Evolutionary conservation across 495 filamentous ascomycete genomes (phyloP), one percentile per base, ranked within the genome.

Genomic region (Parachaetomium inaequale): DNA sequence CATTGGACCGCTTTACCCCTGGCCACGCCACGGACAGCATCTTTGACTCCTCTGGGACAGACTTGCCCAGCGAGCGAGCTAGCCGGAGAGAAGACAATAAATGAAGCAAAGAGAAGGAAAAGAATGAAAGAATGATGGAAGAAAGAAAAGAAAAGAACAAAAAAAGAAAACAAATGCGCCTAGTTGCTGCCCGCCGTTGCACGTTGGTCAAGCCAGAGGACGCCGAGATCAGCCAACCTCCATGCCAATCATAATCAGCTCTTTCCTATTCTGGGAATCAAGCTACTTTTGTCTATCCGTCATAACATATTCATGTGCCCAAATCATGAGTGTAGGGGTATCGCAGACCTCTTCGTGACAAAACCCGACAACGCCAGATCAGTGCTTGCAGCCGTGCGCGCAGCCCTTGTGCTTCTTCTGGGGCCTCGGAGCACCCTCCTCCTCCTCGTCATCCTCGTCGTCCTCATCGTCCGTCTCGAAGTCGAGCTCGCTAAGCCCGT

Each of bases 391-490:
- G 25, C 62, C 56, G 56, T 61, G 57, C 21, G 58, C 58, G 46
- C 66, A 77, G 28, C 63, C 72, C 70, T 78, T 79, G 10, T 73
- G 68, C 77, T 79, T 80, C 65, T 80, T 81, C 62, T 72, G 71
- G 4, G 78, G 71, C 46, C 67, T 66, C 23, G 72, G 76, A 14
- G 73, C 64, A 51, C 74, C 71, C 34, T 71, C 69, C 29, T 76
- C 79, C 3, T 81, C 75, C 2, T 77, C 76, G 36, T 72, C 70
- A 0, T 72, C 54, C 14, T 56, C 54, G 15, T 56, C 75, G 29
- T 69, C 72, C 19, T 77, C 78, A 7, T 83, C 81, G 36, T 72
- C 74, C 14, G 79, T 79, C 66, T 88, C 86, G 58, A 86, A 84
- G 47, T 87, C 83, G n/a, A 72, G 61, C 38, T 87, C 85, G 61